phyloP scores from a whole-genome alignment of 148 eudicot species.

The Diospyros kaki region DNA sequence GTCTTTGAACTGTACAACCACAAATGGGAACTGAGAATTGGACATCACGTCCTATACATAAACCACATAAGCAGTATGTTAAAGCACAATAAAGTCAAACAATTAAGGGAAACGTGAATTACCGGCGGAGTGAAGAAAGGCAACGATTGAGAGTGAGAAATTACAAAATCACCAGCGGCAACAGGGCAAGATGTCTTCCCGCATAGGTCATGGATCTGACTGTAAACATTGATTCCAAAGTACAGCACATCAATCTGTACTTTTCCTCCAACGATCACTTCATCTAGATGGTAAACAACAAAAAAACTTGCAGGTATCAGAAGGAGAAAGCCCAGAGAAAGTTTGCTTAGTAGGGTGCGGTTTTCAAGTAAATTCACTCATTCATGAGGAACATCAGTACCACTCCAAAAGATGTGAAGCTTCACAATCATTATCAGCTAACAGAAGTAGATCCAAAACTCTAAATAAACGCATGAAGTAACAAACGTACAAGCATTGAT shows the following conservation, averaged over 20 bases:
- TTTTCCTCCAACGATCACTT: conserved; percentile 55
- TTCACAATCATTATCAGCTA: neutral
- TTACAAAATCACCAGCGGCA: conserved; percentile 62
- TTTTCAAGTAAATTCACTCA: neutral
- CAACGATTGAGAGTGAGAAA: conserved; percentile 74
- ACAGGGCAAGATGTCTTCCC: conserved; percentile 69
- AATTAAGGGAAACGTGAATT: conserved; percentile 28
- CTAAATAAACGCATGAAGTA: neutral
- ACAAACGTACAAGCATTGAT: neutral
- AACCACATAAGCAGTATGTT: neutral
- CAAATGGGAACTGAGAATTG: neutral
- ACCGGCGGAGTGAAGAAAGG: conserved; percentile 85
- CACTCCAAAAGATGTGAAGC: neutral
- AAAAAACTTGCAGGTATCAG: neutral
- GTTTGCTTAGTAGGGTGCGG: neutral
- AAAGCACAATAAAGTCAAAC: neutral
- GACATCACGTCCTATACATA: neutral
- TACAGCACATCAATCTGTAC: conserved; percentile 64
- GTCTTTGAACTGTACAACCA: neutral
- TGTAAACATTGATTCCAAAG: conserved; percentile 51
- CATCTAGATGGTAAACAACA: conserved; percentile 32
- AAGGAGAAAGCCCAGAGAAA: neutral
- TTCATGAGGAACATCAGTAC: neutral
- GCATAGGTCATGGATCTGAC: conserved; percentile 68
- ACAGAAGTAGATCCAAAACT: neutral